Evolutionary conservation across 163 green algal genomes (phyloP), one percentile per base, ranked within the genome.

Genomic region (Chlamydomonas reinhardtii): DNA sequence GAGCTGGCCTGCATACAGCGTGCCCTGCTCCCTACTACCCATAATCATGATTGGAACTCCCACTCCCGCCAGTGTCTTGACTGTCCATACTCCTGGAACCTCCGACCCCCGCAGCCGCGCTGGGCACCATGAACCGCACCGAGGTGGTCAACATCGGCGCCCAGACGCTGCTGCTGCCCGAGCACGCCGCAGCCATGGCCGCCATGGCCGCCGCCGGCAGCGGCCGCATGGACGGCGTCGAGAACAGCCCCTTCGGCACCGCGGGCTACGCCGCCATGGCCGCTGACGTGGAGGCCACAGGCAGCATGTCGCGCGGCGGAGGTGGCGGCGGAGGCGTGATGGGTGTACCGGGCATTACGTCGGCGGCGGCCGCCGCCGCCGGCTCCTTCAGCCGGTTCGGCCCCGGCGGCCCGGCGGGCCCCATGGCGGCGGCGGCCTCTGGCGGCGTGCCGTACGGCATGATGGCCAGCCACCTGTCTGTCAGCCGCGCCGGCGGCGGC

Each of bases 101-200:
- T n/a, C n/a, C n/a, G n/a, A n/a, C n/a, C 14, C 48, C 48, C 14
- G 48, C 48, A 56, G 48, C 48, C 48, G 48, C 48, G 48, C 48
- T 56, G 48, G 48, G 48, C 48, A 56, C 48, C 48, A 56, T 56
- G 48, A 56, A 56, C 48, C 48, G 48, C 48, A 56, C 48, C 14
- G 48, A 56, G 48, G 48, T 56, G 1, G 48, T 56, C 48, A 56
- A 56, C 48, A 56, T 56, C 14, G 73, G 73, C 29, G 73, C 52
- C n/a, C 73, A 79, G 73, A 79, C 73, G 48, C 48, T 79, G n/a
- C 48, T 79, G 73, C n/a, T 79, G 17, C 12, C 73, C 12, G 48
- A 68, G 37, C 39, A 27, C 35, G 70, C 70, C 17, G 70, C 70
- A 37, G 70, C 70, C 8, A 34, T 34, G 62, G 62, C 62, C 25